Conservation (phyloP, 2,329 filamentous ascomycete species). For the Alternaria tenuissima region DNA sequence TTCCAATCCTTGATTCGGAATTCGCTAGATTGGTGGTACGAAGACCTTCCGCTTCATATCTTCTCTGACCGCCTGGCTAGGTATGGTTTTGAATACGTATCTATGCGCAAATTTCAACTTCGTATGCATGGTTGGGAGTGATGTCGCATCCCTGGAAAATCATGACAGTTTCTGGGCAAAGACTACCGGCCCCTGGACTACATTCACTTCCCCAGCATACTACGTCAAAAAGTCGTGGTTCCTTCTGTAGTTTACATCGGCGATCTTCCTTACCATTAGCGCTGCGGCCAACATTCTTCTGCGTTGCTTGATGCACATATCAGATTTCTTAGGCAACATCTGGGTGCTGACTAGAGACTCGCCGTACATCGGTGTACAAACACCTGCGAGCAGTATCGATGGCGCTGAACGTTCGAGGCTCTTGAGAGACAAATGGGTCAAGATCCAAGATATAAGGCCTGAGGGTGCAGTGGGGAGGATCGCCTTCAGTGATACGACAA, state of each 20-base stretch:
- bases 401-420: constrained; percentile 13
- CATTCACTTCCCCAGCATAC: neutral
- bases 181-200: neutral
- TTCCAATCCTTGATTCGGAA: neutral
- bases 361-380: constrained; percentile 12
- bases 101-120: neutral
- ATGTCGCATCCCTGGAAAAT: neutral
- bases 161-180: neutral
- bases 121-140: neutral
- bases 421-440: constrained; percentile 19
- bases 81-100: neutral
- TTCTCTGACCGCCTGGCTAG: neutral
- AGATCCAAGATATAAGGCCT: constrained; percentile 25
- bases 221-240: neutral
- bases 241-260: neutral
- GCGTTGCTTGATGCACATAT: neutral
- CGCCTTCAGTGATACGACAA: constrained; percentile 12
- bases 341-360: constrained; percentile 18
- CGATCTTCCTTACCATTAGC: neutral
- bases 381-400: constrained; percentile 9
- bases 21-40: neutral
- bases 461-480: constrained; percentile 20
- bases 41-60: neutral
- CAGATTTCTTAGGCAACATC: constrained; percentile 20
- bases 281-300: neutral